Conservation (phyloP, 306 rosid genomes). For the Citrullus amarus region DNA sequence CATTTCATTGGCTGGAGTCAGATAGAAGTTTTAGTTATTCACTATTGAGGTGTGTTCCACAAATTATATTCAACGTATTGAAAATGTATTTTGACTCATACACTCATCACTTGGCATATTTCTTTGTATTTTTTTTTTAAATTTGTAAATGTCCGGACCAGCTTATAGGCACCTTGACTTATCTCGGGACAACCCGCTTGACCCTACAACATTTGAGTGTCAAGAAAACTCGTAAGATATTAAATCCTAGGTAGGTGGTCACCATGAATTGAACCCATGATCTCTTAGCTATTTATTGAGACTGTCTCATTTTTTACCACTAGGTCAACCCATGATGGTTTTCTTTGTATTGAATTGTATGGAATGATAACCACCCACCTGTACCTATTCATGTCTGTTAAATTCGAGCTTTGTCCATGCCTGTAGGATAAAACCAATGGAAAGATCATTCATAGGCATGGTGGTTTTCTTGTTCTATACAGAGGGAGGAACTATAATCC, state of each 20-base stretch:
- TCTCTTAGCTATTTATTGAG: too few relatives aligned
- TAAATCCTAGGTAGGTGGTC: too few relatives aligned
- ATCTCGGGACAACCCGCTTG: too few relatives aligned
- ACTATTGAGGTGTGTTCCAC: background rate
- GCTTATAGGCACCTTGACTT: too few relatives aligned
- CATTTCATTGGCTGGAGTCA: background rate
- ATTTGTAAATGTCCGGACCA: too few relatives aligned
- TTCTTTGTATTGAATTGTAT: background rate
- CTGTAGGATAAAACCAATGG: conserved; percentile 87
- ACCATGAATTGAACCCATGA: too few relatives aligned
- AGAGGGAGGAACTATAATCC: conserved; percentile 77
- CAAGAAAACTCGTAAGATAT: too few relatives aligned
- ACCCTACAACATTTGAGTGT: too few relatives aligned
- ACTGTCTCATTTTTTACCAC: too few relatives aligned
- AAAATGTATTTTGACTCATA: background rate
- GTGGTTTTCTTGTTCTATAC: conserved; percentile 66
- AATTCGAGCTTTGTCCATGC: background rate
- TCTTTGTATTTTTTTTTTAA: background rate
- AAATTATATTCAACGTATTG: background rate
- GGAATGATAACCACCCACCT: background rate
- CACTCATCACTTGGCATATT: too few relatives aligned
- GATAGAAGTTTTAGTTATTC: background rate
- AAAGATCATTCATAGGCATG: conserved; percentile 60
- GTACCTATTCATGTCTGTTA: background rate
- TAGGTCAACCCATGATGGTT: too few relatives aligned